A percentile compares a stretch with the other conserved stretches of the same genome.
phyloP scores from a whole-genome alignment of 306 rosid species.

The Prosopis cineraria region DNA sequence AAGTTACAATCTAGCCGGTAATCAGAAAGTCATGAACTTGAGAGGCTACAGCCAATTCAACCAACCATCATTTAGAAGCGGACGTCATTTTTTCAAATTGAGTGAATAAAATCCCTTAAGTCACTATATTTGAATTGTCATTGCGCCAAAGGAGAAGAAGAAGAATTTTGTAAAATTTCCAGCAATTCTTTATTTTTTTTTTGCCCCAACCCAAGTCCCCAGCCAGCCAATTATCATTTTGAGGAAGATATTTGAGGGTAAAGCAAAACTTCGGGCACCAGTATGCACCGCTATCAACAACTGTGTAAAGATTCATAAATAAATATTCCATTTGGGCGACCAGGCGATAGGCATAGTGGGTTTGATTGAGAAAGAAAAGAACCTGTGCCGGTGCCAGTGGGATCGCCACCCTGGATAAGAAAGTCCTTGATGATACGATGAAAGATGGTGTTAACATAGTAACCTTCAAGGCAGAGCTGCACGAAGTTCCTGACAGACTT shows the following conservation, averaged over 20 bases:
- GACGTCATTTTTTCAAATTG: neutral
- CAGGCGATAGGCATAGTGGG: neutral
- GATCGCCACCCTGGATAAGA: conserved; percentile 88
- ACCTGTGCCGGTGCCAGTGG: conserved; percentile 92
- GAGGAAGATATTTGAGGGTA: neutral
- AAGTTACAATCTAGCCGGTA: neutral
- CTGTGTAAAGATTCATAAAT: neutral
- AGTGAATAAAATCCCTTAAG: neutral
- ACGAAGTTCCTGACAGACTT: conserved; percentile 94
- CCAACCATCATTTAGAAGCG: neutral
- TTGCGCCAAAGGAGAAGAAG: neutral
- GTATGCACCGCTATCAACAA: neutral
- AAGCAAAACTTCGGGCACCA: neutral
- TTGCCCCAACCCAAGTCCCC: neutral
- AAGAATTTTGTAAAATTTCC: neutral
- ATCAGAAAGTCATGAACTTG: neutral
- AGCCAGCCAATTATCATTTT: neutral
- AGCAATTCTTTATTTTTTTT: neutral
- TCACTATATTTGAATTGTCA: neutral
- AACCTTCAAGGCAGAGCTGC: conserved; percentile 94
- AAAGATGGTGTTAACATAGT: conserved; percentile 75
- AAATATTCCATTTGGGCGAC: neutral
- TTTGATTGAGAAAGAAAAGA: neutral
- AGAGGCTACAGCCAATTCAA: neutral
- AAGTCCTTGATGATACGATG: conserved; percentile 87